Evolutionary conservation across 768 basidiomycete genomes (phyloP).

Genomic region (Suillus spraguei): DNA sequence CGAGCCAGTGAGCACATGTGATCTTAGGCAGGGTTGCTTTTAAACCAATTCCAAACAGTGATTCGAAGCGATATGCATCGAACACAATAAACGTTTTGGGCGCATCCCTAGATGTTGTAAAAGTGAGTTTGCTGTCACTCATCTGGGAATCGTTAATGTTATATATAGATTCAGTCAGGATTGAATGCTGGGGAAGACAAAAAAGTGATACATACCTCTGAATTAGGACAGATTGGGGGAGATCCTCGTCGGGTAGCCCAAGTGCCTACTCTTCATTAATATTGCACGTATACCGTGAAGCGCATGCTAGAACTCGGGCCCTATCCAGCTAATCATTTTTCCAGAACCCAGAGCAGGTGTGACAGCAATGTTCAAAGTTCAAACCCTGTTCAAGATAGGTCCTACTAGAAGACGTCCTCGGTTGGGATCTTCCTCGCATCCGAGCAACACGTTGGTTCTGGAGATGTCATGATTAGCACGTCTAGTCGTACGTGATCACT

Average conservation of each 20-base stretch:
- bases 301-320: background rate
- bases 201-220: background rate
- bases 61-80: background rate
- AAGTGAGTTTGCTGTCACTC: background rate
- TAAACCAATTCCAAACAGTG: background rate
- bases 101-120: background rate
- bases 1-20: background rate
- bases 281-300: background rate
- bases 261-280: background rate
- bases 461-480: background rate
- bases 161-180: background rate
- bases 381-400: background rate
- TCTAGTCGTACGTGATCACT: background rate
- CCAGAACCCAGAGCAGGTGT: background rate
- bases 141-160: slow-evolving; percentile 1
- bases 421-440: background rate
- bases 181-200: background rate
- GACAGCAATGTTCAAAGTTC: background rate
- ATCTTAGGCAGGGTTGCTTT: background rate
- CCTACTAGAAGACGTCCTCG: background rate
- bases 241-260: background rate
- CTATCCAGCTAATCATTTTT: background rate
- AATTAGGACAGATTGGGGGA: background rate
- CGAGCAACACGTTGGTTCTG: background rate
- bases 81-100: background rate